A percentile compares a stretch with the other conserved stretches of the same genome.
Conservation (phyloP, 192 early-diverging fungal species). For the Mortierella antarctica region DNA sequence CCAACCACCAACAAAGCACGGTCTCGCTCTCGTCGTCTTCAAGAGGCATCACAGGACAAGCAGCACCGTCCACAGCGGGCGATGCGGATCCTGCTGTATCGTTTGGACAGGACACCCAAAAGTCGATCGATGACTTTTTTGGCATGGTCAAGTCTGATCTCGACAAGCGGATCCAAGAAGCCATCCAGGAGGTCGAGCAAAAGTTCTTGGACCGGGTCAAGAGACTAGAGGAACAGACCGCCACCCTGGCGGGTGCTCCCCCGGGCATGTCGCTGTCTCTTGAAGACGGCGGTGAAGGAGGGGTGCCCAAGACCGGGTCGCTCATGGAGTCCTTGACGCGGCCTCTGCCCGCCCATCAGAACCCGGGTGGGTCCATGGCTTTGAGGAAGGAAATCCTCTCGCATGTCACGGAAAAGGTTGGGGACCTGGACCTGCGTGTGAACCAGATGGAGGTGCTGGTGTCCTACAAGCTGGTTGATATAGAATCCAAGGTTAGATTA, state of each 20-base stretch:
- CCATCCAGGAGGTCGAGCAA: conserved; percentile 51
- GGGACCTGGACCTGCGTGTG: conserved; percentile 44
- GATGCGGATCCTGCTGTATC: conserved; percentile 4
- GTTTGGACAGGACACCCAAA: conserved; percentile 49
- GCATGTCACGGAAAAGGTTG: conserved; percentile 51
- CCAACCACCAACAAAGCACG: background rate
- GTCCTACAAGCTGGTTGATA: conserved; percentile 51
- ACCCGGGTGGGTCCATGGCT: conserved; percentile 42
- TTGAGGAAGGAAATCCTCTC: conserved; percentile 47
- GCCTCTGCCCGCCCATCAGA: conserved; percentile 30
- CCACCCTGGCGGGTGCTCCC: conserved; percentile 25
- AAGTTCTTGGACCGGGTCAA: conserved; percentile 49
- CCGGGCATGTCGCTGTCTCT: background rate
- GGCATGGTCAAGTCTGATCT: conserved; percentile 51
- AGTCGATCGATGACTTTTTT: conserved; percentile 52
- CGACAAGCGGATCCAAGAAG: conserved; percentile 51
- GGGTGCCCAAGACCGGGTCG: conserved; percentile 19
- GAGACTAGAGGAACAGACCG: conserved; percentile 35
- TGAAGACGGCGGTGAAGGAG: background rate
- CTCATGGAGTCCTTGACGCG: conserved; percentile 39
- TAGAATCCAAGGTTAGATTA: conserved; percentile 44
- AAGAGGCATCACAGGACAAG: background rate
- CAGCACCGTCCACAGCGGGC: background rate
- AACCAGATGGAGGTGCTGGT: conserved; percentile 53
- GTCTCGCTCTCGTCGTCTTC: conserved; percentile 3